Evolutionary conservation across 306 rosid species (phyloP), one percentile per base, ranked within the genome.

Genomic region (Oxytropis ochrocephala): DNA sequence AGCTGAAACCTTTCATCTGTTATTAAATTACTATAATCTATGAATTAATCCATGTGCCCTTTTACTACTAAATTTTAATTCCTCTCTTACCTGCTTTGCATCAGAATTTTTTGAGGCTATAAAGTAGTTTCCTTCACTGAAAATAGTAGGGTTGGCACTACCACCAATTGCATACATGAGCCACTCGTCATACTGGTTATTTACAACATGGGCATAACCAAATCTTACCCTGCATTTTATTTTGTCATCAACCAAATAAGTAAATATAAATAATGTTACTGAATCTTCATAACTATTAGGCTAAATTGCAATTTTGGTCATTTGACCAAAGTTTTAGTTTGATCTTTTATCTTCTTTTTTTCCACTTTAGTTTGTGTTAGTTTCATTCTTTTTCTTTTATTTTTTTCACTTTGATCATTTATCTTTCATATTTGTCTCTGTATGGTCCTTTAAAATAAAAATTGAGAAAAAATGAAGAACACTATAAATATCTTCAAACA

Each of bases 161-260:
- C 98, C 98, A 67, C 98, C 97, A 11, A 90, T 62, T 5, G 98
- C 98, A 56, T 93, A 88, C 97, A 85, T 86, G 32, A 39, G 29
- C 98, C 98, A 93, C 63, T 85, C 77, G 1, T 86, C 96, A 33
- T 90, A 88, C 30, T 74, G 64, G 44, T 93, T 93, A 77, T 93
- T 93, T 7, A 86, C 98, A 3, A 93, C 88, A 81, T 93, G 98
- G 0, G 97, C 90, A 61, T 90, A 93, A 7, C 98, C 61, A 78
- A 83, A 88, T 78, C 98, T 83, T 10, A 93, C 90, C 86, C 98
- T 93, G 78, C 47, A 44, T 11, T 60, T 60, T 8, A 60, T 38
- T 60, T 60, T 16, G 24, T 29, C 44, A 56, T 70, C 43, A 76
- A 13, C 18, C 16, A 46, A 11, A 19, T 16, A 65, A 38, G 8